These are phyloP conservation scores for Litsea cubeba DNA, from an alignment of 164 flowering plant species.

Conservation along the genomic window DNA sequence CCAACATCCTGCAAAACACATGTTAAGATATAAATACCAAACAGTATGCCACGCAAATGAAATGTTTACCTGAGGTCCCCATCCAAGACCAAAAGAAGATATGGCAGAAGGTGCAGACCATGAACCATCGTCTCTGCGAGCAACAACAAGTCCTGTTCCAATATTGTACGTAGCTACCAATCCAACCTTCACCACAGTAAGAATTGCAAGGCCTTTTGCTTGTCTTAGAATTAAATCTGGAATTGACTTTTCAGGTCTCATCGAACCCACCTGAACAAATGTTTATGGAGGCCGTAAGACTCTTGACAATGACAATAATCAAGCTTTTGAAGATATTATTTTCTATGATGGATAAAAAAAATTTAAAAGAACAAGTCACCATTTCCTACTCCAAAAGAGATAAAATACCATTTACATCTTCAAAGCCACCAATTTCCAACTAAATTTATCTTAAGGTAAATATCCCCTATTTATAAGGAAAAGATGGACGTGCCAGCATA, in stretches of 20 bases:
- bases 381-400: background rate
- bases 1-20: background rate
- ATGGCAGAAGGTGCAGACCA: constrained; percentile 99
- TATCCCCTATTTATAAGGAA: background rate
- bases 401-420: background rate
- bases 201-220: constrained; percentile 93
- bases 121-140: constrained; percentile 89
- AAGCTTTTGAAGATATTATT: background rate
- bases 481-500: no score
- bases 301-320: background rate
- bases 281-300: background rate
- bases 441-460: background rate
- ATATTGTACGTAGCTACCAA: constrained; percentile 80
- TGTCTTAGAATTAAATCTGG: constrained; percentile 67
- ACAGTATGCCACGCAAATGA: background rate
- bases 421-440: background rate
- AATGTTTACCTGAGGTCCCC: constrained; percentile 91
- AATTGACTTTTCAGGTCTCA: constrained; percentile 70
- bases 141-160: constrained; percentile 90
- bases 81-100: constrained; percentile 85
- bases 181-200: constrained; percentile 81
- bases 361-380: background rate
- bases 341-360: background rate
- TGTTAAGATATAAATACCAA: background rate
- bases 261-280: constrained; percentile 51